A percentile compares a stretch with the other conserved stretches of the same genome.
Evolutionary conservation across 345 rosid genomes (phyloP).

Genomic region (Aquilaria sinensis): DNA sequence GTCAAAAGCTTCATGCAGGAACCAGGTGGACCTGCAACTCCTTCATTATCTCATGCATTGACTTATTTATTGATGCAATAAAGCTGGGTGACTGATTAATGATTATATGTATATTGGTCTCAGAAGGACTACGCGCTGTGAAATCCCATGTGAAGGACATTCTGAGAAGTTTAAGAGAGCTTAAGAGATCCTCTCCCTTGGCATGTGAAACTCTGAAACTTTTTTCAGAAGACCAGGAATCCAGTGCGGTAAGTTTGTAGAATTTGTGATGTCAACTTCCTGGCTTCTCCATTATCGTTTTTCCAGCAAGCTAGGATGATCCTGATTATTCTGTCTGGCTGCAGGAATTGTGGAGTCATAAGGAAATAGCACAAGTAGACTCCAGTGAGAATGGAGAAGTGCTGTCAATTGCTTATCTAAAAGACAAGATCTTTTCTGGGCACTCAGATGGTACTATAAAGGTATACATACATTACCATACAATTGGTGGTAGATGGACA

Average conservation of each 20-base stretch:
- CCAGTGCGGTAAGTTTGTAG: slow-evolving; percentile 48
- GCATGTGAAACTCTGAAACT: slow-evolving; percentile 53
- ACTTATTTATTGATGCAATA: background rate
- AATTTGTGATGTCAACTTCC: background rate
- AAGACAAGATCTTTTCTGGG: slow-evolving; percentile 60
- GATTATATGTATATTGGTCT: slow-evolving; percentile 9
- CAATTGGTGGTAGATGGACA: too few species aligned
- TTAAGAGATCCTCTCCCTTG: slow-evolving; percentile 48
- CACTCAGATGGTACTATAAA: slow-evolving; percentile 76
- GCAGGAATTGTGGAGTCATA: slow-evolving; percentile 68
- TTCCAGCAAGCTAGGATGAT: slow-evolving; percentile 5
- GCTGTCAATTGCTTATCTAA: slow-evolving; percentile 37
- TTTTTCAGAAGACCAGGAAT: slow-evolving; percentile 43
- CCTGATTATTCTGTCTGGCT: slow-evolving; percentile 8
- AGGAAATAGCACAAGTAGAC: slow-evolving; percentile 51
- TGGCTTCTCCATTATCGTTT: background rate
- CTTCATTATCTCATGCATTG: background rate
- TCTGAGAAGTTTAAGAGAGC: slow-evolving; percentile 53
- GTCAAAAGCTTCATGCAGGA: slow-evolving; percentile 51
- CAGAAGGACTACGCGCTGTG: slow-evolving; percentile 50
- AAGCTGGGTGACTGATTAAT: background rate
- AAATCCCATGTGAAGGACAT: slow-evolving; percentile 41
- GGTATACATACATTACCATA: slow-evolving; percentile 20
- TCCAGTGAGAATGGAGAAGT: slow-evolving; percentile 58
- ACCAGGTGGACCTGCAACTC: slow-evolving; percentile 31